These are phyloP conservation scores for Podospora fimiseda DNA, from an alignment of 495 filamentous ascomycete species.

Conservation along the genomic window DNA sequence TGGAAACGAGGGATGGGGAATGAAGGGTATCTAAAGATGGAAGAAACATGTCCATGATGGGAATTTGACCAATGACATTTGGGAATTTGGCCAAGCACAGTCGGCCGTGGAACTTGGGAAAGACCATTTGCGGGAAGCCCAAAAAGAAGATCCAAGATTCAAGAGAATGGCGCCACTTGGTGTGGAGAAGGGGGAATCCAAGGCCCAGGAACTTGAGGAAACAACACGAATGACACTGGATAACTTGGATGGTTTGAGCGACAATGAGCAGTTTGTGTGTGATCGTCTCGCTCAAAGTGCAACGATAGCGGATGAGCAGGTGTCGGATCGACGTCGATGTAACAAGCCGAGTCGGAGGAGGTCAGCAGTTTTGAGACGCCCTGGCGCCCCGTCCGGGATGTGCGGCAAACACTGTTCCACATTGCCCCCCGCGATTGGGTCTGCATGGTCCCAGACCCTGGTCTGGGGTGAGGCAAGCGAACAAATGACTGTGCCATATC, in stretches of 20 bases:
- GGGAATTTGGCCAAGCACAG: conserved; percentile 1
- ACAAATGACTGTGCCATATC: neutral
- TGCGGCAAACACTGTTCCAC: conserved; percentile 18
- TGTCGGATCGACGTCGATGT: conserved; percentile 31
- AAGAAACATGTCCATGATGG: neutral
- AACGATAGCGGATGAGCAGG: conserved; percentile 10
- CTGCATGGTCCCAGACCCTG: conserved; percentile 4
- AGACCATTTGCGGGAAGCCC: neutral
- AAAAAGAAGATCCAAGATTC: conserved; percentile 2
- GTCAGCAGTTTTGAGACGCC: conserved; percentile 16
- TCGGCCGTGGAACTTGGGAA: neutral
- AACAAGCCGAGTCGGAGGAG: conserved; percentile 22
- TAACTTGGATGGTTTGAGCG: conserved; percentile 1
- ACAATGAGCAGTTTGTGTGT: conserved; percentile 13
- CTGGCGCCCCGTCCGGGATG: conserved; percentile 17
- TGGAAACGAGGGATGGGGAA: neutral
- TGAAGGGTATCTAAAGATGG: neutral
- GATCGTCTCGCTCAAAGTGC: conserved; percentile 9
- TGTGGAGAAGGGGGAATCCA: neutral
- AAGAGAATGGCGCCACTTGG: conserved; percentile 6
- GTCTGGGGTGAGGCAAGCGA: conserved; percentile 7
- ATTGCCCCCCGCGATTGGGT: conserved; percentile 4
- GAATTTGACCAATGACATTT: conserved; percentile 5
- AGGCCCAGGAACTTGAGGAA: neutral
- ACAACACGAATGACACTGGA: neutral